phyloP scores from a whole-genome alignment of 2,329 filamentous ascomycete species.

The Botryotinia globosa region DNA sequence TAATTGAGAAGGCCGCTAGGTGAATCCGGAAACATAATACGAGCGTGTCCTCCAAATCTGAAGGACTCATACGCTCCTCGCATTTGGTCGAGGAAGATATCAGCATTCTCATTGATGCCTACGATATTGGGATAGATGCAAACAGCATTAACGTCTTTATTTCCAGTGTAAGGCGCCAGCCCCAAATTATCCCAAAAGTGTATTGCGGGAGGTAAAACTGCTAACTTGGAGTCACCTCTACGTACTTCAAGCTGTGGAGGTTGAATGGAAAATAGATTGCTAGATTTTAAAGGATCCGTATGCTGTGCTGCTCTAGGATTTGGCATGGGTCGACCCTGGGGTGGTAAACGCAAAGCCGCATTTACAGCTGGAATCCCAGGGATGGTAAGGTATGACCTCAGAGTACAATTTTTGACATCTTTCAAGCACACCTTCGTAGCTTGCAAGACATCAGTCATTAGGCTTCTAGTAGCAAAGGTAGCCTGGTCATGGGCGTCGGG shows the following conservation, averaged over 20 bases:
- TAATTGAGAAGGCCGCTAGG: conserved; percentile 36
- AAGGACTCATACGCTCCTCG: conserved; percentile 70
- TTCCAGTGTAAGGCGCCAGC: conserved; percentile 65
- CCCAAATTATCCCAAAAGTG: conserved; percentile 81
- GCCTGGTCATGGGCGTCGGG: conserved; percentile 20
- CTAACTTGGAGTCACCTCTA: conserved; percentile 65
- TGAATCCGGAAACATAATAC: conserved; percentile 41
- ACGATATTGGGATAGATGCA: conserved; percentile 68
- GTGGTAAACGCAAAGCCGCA: conserved; percentile 49
- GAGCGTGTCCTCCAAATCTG: conserved; percentile 64
- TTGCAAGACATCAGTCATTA: conserved; percentile 47
- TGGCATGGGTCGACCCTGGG: conserved; percentile 31
- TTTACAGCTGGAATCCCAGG: conserved; percentile 55
- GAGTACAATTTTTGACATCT: conserved; percentile 43
- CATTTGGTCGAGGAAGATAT: conserved; percentile 64
- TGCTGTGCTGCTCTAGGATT: conserved; percentile 28
- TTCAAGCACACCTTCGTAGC: conserved; percentile 46
- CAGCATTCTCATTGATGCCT: conserved; percentile 59
- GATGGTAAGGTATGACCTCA: conserved; percentile 54
- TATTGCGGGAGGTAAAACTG: conserved; percentile 71
- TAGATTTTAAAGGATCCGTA: conserved; percentile 42
- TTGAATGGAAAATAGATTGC: conserved; percentile 59
- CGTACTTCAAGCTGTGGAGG: conserved; percentile 71
- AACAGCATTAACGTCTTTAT: conserved; percentile 68
- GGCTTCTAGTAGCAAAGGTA: conserved; percentile 30